phyloP scores from a whole-genome alignment of 495 filamentous ascomycete species.

The Zalerion maritima region DNA sequence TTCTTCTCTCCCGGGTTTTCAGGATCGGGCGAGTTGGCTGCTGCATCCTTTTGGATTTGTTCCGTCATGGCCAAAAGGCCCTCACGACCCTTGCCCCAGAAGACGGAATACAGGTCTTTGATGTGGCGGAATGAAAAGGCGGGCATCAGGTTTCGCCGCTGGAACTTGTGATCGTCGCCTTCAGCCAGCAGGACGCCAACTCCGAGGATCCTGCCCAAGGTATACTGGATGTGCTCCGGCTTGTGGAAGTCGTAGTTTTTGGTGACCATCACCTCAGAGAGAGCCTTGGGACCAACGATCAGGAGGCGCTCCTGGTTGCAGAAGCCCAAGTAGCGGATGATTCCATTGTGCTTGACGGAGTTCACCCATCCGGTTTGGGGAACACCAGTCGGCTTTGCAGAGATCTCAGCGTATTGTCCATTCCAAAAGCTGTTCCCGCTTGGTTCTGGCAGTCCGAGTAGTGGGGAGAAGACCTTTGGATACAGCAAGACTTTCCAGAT shows the following conservation, averaged over 20 bases:
- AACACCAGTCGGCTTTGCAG: slow-evolving; percentile 41
- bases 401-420: slow-evolving; percentile 44
- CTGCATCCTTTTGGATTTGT: slow-evolving; percentile 21
- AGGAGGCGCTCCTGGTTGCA: slow-evolving; percentile 62
- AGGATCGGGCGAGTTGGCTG: slow-evolving; percentile 18
- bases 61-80: slow-evolving; percentile 32
- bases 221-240: slow-evolving; percentile 38
- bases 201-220: slow-evolving; percentile 52
- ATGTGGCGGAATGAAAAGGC: slow-evolving; percentile 77
- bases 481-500: slow-evolving; percentile 47
- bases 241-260: slow-evolving; percentile 74
- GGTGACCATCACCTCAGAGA: slow-evolving; percentile 51
- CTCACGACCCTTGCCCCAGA: slow-evolving; percentile 56
- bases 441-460: slow-evolving; percentile 47
- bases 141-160: slow-evolving; percentile 67
- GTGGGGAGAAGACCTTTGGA: slow-evolving; percentile 58
- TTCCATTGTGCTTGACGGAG: slow-evolving; percentile 65
- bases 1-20: slow-evolving; percentile 24
- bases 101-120: slow-evolving; percentile 71
- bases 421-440: slow-evolving; percentile 26
- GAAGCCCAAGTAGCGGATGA: slow-evolving; percentile 60
- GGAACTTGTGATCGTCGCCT: slow-evolving; percentile 70
- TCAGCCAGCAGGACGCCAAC: slow-evolving; percentile 69
- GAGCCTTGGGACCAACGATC: slow-evolving; percentile 46
- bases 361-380: slow-evolving; percentile 55